Percentiles rank a stretch among this genome's conserved stretches.
Conservation (phyloP, 768 basidiomycete species). For the Russula dissimulans region DNA sequence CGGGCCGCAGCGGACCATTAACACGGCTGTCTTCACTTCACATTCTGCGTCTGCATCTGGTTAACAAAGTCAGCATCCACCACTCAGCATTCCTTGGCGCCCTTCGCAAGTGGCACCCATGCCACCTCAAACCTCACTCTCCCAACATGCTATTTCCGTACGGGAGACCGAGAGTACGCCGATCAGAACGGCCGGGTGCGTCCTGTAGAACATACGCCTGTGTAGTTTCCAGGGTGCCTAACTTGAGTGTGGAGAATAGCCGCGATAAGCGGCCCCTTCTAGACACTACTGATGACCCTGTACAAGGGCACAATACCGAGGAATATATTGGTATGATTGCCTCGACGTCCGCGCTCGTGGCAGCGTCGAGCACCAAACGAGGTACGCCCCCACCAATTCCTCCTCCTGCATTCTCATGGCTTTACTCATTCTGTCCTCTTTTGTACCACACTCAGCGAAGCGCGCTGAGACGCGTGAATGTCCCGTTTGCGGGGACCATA, state of each 20-base stretch:
- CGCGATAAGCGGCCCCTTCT: background rate
- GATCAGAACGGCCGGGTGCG: background rate
- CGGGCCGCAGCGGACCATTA: too few relatives aligned
- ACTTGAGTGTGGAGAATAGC: constrained; percentile 3
- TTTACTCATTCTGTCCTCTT: background rate
- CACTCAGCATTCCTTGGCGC: background rate
- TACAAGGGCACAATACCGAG: background rate
- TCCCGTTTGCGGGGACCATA: constrained; percentile 63
- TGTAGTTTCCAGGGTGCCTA: background rate
- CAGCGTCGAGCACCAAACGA: background rate
- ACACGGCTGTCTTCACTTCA: too few relatives aligned
- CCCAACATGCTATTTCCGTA: background rate
- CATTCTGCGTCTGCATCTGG: too few relatives aligned
- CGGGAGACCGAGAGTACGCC: background rate
- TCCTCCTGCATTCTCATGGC: background rate
- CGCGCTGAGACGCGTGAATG: constrained; percentile 68
- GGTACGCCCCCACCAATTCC: background rate
- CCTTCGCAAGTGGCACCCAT: background rate
- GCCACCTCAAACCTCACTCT: background rate
- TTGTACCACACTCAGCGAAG: constrained; percentile 36
- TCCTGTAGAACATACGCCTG: background rate
- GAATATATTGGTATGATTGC: background rate
- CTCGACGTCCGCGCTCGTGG: background rate
- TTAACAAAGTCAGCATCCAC: constrained; percentile 6
- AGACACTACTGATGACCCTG: background rate